Base-by-base conservation (phyloP, 1,139 yeast genomes). In the Suhomyces taliae region DNA sequence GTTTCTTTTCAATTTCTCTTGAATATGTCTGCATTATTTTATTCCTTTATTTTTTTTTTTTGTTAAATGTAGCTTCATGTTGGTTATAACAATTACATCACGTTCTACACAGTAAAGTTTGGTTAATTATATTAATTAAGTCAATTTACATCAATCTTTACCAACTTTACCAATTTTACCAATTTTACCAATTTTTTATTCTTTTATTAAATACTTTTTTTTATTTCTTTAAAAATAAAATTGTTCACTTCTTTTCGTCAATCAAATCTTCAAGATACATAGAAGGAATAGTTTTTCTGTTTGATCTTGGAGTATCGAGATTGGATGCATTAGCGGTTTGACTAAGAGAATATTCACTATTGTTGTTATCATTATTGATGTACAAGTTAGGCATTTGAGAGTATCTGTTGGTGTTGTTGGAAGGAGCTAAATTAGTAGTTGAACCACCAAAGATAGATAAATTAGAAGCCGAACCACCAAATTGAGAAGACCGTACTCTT, bases 261-360 rank as follows among this genome's bases (percentile, higher is more conserved):
- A 81, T 74, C 69, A 81, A 73, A 53, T 78, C 79, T 43, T 82
- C 85, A 58, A 82, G 71, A 56, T 76, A 80, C 76, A 77, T 75
- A 52, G 83, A 77, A 34, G 87, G 86, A 41, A 78, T 71, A 7
- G 79, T 64, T 53, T 63, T 70, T 53, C 76, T 67, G 37, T 44
- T 44, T 34, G 49, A 43, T n/a, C 54, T 32, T 8, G 45, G 43
- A 31, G 45, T 38, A 11, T 29, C 32, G 32, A 29, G 32, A 11
- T 29, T 9, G 7, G 32, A 29, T 9, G 4, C 32, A 27, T 41
- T 37, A 2, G 42, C 43, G 9, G 32, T 29, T 27, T 37, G 40
- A 37, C 47, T 43, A 40, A 67, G 50, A n/a, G 70, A 64, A 47
- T 64, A 63, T 34, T 72, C 76, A 53, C 74, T 69, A 51, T 68